Evolutionary conservation across 2,329 filamentous ascomycete species (phyloP), one percentile per base, ranked within the genome.

Genomic region (Aspergillus hortae): DNA sequence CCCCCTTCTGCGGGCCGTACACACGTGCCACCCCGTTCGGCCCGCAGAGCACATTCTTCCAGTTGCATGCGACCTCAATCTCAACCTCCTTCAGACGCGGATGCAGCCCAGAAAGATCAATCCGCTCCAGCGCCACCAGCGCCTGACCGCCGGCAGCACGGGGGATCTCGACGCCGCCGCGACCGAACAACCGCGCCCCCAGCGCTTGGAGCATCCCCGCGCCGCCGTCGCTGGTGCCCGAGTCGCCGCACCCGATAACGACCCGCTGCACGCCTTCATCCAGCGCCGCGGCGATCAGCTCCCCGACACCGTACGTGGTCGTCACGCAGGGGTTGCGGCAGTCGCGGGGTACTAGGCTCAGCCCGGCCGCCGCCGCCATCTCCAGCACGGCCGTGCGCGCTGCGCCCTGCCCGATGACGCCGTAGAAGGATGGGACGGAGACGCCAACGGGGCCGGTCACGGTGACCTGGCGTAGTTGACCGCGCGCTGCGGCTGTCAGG

Each of bases 131-230:
- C 0, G 64, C 55, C 10, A 61, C 48, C 6, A 80, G 64, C 0
- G 68, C 68, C 48, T 68, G 63, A 11, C 77, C 77, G 27, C 77
- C 77, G 11, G 54, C 60, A 10, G 74, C 75, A 4, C 46, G 57
- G 2, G 73, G 70, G 3, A 80, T 60, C 23, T 66, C 59, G 4
- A 59, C 45, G 2, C 73, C 75, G 21, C 72, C 54, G 3, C 46
- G 45, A 52, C 77, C 73, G 11, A 77, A 53, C 14, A 81, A 67
- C 2, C 68, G 68, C 3, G 69, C 77, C 4, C 79, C 79, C 5
- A 81, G 70, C 2, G 78, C 78, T 55, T 81, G 78, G 7, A 79
- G 73, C 77, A 81, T 80, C 12, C 79, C 79, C 0, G 75, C 74
- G 12, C 78, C 79, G 6, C 77, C 79, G 53, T 81, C 79, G 35